Conservation (phyloP, 1,284 basidiomycete species). For the Gymnopus androsaceus region DNA sequence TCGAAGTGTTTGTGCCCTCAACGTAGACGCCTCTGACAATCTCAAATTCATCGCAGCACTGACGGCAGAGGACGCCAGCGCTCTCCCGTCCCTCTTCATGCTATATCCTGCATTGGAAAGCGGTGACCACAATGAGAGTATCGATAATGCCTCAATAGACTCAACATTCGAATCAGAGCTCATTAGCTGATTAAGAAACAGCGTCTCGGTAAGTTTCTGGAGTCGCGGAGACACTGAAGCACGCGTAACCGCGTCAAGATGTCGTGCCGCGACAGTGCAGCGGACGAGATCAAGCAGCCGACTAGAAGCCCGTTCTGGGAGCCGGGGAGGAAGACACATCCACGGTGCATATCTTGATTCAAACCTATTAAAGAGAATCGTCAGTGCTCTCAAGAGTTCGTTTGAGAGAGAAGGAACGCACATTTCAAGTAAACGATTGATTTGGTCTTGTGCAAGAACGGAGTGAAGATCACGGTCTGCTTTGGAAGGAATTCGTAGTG, state of each 20-base stretch:
- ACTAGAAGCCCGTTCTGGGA: slow-evolving; percentile 1
- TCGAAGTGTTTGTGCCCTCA: slow-evolving; percentile 28
- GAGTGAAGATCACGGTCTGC: slow-evolving; percentile 12
- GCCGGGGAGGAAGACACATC: slow-evolving; percentile 20
- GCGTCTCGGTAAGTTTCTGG: slow-evolving; percentile 41
- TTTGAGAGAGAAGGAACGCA: slow-evolving; percentile 10
- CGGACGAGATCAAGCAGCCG: slow-evolving; percentile 28
- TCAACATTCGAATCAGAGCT: slow-evolving; percentile 36
- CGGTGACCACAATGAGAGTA: slow-evolving; percentile 47
- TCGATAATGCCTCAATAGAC: slow-evolving; percentile 42
- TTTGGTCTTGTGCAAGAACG: slow-evolving; percentile 15
- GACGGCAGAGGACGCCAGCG: slow-evolving; percentile 44
- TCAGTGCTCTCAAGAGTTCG: neutral
- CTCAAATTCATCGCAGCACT: slow-evolving; percentile 49
- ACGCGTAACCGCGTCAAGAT: slow-evolving; percentile 37
- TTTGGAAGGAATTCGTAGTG: slow-evolving; percentile 12
- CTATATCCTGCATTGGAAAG: slow-evolving; percentile 29
- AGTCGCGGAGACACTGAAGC: slow-evolving; percentile 41
- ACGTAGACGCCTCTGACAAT: slow-evolving; percentile 35
- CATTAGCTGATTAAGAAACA: slow-evolving; percentile 39
- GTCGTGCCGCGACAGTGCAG: slow-evolving; percentile 42
- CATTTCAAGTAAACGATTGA: slow-evolving; percentile 21
- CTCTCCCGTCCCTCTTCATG: slow-evolving; percentile 39
- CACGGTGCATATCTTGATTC: slow-evolving; percentile 22
- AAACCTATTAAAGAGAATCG: slow-evolving; percentile 15